Percentiles rank a stretch among this genome's conserved stretches.
phyloP scores from a whole-genome alignment of 2,329 filamentous ascomycete species.

The Calonectria henricotiae region DNA sequence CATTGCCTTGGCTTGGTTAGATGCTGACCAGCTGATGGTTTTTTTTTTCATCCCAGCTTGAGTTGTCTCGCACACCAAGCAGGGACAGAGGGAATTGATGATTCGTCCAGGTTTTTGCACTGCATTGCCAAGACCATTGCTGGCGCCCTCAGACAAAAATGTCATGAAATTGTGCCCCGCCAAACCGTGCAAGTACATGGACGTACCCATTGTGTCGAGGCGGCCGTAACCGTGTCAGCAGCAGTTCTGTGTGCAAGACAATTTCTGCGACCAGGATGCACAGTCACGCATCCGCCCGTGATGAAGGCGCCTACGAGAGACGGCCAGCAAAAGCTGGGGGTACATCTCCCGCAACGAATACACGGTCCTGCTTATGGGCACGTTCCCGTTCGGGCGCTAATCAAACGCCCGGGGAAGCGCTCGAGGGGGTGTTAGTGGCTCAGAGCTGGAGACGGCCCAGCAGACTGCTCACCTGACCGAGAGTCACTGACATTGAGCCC shows the following conservation, averaged over 20 bases:
- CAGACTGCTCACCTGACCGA: constrained; percentile 48
- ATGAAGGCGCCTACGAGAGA: constrained; percentile 26
- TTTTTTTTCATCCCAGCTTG: constrained; percentile 19
- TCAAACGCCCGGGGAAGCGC: constrained; percentile 30
- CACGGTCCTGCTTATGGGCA: constrained; percentile 27
- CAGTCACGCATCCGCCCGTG: constrained; percentile 40
- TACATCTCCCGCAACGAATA: constrained; percentile 25
- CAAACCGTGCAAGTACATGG: background rate
- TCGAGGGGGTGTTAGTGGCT: constrained; percentile 12
- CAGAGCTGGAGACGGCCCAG: constrained; percentile 23
- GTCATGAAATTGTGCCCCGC: constrained; percentile 44
- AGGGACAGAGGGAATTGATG: constrained; percentile 32
- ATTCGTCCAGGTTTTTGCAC: constrained; percentile 36
- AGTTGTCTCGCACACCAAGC: constrained; percentile 30
- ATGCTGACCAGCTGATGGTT: constrained; percentile 26
- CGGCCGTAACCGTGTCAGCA: constrained; percentile 46
- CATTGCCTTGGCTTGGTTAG: constrained; percentile 20
- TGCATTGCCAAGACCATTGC: constrained; percentile 39
- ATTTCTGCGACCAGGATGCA: constrained; percentile 46
- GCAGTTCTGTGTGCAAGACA: constrained; percentile 46
- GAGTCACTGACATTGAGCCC: constrained; percentile 39
- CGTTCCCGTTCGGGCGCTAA: constrained; percentile 36
- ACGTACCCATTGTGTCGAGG: constrained; percentile 19
- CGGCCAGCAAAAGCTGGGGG: constrained; percentile 17
- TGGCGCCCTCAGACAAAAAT: constrained; percentile 33